Base-by-base conservation (phyloP, 306 rosid species). In the Astragalus membranaceus region DNA sequence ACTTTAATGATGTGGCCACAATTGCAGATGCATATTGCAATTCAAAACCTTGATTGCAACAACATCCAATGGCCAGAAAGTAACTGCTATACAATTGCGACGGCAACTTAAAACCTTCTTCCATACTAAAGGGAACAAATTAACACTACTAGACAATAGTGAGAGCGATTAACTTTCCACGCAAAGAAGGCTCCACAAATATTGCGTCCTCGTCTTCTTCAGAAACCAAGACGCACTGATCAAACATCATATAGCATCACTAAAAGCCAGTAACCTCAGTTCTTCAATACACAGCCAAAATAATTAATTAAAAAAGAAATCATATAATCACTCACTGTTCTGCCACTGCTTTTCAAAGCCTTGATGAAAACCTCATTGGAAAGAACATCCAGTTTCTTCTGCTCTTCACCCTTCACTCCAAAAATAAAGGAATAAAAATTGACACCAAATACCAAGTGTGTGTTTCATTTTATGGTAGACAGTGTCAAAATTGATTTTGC, bases 161-260 rank as follows among this genome's bases (percentile, higher is more conserved):
- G 66, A 57, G 73, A 10, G 72, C 3, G 78, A 74, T 69, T 59
- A 66, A 83, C 81, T 64, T 80, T 76, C 86, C 86, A 73, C 84
- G 87, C 39, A 23, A 41, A 14, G 90, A 78, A 29, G 89, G 83
- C 59, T 94, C 96, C 74, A 94, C 98, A 53, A 88, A 74, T 12
- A 76, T 91, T 30, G 98, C 95, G 0, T 85, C 91, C 70, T 94
- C 98, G 51, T 94, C 97, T 91, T 94, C 98, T 78, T 94, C 98
- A 0, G 98, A 94, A 44, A 94, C 98, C 83, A 94, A 88, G 71
- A 94, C 85, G 81, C 89, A 67, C 99, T 88, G 85, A 56, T 81
- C 50, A 58, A 71, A 81, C 17, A 70, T 17, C 10, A 35, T 51
- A 70, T 51, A 70, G 64, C 67, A 37, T 84, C 62, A 84, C 52